Percentiles rank a stretch among this genome's conserved stretches.
These are phyloP conservation scores for Acrocalymma vagum DNA, from an alignment of 2,329 filamentous ascomycete genomes.

Conservation along the genomic window DNA sequence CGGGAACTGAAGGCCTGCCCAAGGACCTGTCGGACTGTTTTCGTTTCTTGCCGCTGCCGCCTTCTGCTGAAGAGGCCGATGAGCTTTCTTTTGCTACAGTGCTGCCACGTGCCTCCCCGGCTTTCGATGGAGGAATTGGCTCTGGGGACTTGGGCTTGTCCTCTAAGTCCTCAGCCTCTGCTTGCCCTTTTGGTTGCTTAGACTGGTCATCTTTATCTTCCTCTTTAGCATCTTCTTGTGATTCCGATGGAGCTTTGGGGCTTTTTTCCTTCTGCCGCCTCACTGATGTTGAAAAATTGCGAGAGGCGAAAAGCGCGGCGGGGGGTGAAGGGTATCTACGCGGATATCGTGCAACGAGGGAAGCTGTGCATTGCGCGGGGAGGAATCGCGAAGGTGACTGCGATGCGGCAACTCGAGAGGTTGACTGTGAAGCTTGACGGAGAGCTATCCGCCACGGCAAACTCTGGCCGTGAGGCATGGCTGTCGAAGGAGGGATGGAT, in stretches of 20 bases:
- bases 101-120: conserved; percentile 66
- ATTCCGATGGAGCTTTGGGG: conserved; percentile 56
- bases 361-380: conserved; percentile 40
- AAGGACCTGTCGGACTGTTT: conserved; percentile 79
- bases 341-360: conserved; percentile 29
- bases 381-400: conserved; percentile 33
- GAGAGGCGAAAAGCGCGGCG: conserved; percentile 40
- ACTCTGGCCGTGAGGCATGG: conserved; percentile 71
- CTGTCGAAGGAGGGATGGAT: conserved; percentile 12
- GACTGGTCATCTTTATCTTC: conserved; percentile 52
- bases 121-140: conserved; percentile 59
- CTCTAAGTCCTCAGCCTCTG: conserved; percentile 49
- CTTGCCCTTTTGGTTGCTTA: conserved; percentile 52
- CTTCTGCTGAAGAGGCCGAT: conserved; percentile 58
- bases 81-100: conserved; percentile 63
- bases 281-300: conserved; percentile 50
- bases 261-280: conserved; percentile 66
- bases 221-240: conserved; percentile 51
- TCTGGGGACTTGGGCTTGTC: conserved; percentile 60
- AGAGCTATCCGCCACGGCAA: conserved; percentile 72
- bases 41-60: conserved; percentile 72
- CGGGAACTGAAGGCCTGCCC: conserved; percentile 88
- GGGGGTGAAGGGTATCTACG: conserved; percentile 37
- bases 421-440: conserved; percentile 57
- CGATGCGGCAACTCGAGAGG: conserved; percentile 41